Conservation (phyloP, 768 basidiomycete genomes). For the Tricholoma terreum region DNA sequence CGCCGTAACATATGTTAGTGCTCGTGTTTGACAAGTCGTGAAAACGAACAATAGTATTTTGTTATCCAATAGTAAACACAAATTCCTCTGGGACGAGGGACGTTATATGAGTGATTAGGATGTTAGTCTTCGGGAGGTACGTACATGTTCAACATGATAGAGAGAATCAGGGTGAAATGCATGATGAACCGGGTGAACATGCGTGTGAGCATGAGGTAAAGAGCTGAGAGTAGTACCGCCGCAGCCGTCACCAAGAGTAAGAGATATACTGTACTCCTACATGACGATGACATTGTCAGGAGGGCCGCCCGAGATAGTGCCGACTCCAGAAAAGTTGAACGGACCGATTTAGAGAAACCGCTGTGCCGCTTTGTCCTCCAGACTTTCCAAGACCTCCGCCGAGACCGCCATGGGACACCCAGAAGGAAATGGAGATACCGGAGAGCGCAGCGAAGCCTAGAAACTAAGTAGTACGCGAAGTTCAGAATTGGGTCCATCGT, state of each 20-base stretch:
- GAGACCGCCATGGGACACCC: constrained; percentile 61
- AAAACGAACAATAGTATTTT: constrained; percentile 59
- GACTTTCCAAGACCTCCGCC: constrained; percentile 69
- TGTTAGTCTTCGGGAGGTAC: constrained; percentile 20
- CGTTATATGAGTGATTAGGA: not conserved
- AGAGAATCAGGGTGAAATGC: constrained; percentile 69
- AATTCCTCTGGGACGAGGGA: constrained; percentile 48
- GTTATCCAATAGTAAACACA: constrained; percentile 75
- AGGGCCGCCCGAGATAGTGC: not conserved
- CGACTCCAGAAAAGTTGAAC: constrained; percentile 17
- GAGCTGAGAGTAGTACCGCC: constrained; percentile 59
- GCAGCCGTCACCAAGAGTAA: constrained; percentile 69
- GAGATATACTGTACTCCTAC: constrained; percentile 72
- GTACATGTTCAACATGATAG: constrained; percentile 62
- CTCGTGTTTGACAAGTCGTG: not conserved
- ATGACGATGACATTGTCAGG: not conserved
- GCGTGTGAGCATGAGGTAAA: constrained; percentile 70
- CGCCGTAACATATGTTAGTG: constrained; percentile 3
- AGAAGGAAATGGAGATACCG: constrained; percentile 60
- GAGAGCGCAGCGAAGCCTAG: constrained; percentile 68
- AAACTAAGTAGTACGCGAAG: constrained; percentile 37
- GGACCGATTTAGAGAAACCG: constrained; percentile 65
- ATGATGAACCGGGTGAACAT: constrained; percentile 72
- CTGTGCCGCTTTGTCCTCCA: constrained; percentile 53
- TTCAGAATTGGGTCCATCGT: not conserved